phyloP scores from a whole-genome alignment of 768 basidiomycete species.

The Trichaptum fuscoviolaceum region DNA sequence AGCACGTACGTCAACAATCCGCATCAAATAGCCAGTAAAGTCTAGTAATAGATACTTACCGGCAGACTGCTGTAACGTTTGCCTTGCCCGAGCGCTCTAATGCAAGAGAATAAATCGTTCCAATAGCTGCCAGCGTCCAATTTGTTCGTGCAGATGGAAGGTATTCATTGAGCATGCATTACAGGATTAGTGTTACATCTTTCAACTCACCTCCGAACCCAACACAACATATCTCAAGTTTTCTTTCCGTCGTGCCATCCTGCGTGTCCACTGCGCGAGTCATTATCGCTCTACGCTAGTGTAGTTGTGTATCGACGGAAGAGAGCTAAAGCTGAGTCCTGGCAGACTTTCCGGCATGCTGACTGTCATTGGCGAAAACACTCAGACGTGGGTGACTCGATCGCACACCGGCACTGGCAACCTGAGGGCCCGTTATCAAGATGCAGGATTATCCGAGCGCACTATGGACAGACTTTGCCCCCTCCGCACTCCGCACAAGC shows the following conservation, averaged over 20 bases:
- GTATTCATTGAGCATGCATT: not conserved
- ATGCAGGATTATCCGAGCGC: too few relatives aligned
- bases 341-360: not conserved
- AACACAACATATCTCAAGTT: slow-evolving; percentile 13
- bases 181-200: too few relatives aligned
- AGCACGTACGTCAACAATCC: not conserved
- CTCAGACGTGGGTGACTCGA: not conserved
- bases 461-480: too few relatives aligned
- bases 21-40: not conserved
- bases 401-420: not conserved
- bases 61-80: slow-evolving; percentile 26
- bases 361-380: too few relatives aligned
- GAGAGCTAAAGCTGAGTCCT: not conserved
- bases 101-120: slow-evolving; percentile 24
- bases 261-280: not conserved
- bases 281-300: not conserved
- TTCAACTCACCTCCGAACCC: slow-evolving; percentile 15
- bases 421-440: too few relatives aligned
- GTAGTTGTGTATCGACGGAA: not conserved
- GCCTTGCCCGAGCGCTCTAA: slow-evolving; percentile 21
- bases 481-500: too few relatives aligned
- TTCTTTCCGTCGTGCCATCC: not conserved
- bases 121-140: slow-evolving; percentile 23
- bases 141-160: too few relatives aligned
- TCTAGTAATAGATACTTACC: slow-evolving; percentile 17